Conservation (phyloP, 768 basidiomycete genomes). For the Podaxis sp. region DNA sequence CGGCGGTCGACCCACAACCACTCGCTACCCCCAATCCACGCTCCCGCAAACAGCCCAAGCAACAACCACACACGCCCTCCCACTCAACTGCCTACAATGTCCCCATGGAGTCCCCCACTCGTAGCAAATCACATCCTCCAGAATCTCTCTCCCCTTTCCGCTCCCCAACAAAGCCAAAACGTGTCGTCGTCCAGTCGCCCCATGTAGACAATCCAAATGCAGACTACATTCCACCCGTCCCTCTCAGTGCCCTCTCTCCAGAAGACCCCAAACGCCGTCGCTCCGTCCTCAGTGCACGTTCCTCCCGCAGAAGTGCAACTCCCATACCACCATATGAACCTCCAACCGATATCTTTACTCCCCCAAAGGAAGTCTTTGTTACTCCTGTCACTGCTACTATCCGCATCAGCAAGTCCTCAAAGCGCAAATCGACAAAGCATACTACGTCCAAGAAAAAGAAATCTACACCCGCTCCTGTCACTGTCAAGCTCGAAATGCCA, state of each 20-base stretch:
- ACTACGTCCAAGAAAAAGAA: slow-evolving; percentile 15
- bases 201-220: slow-evolving; percentile 49
- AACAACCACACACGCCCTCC: background rate
- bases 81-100: background rate
- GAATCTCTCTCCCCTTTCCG: background rate
- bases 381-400: slow-evolving; percentile 30
- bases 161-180: slow-evolving; percentile 22
- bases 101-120: slow-evolving; percentile 28
- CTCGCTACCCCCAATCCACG: slow-evolving; percentile 55
- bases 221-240: slow-evolving; percentile 42
- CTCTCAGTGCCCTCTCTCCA: slow-evolving; percentile 18
- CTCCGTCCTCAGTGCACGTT: slow-evolving; percentile 25
- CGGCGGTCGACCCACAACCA: slow-evolving; percentile 35
- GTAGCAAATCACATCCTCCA: background rate
- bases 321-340: slow-evolving; percentile 67
- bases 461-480: slow-evolving; percentile 21
- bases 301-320: slow-evolving; percentile 45
- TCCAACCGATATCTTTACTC: slow-evolving; percentile 66
- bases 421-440: slow-evolving; percentile 11
- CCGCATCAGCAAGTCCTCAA: slow-evolving; percentile 12
- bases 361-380: slow-evolving; percentile 61
- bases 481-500: slow-evolving; percentile 66
- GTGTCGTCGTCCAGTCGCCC: slow-evolving; percentile 36
- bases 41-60: slow-evolving; percentile 46
- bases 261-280: background rate